Base-by-base conservation (phyloP, 2,329 filamentous ascomycete genomes). In the Mycocentrospora acerina region DNA sequence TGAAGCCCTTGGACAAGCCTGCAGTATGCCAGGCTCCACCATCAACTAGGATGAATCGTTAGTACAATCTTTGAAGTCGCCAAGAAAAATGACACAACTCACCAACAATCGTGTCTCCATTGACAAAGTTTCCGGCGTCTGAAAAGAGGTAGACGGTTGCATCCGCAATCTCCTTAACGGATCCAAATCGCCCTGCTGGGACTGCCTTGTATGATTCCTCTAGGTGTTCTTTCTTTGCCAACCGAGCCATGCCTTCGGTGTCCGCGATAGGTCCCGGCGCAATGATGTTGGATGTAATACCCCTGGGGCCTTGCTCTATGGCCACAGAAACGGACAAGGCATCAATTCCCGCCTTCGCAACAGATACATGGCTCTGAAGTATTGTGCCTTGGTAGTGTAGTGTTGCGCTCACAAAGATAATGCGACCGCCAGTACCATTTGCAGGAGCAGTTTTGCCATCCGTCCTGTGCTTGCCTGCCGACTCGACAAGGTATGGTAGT, bases 281-380 rank as follows among this genome's bases (percentile, higher is more conserved):
- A 52, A 98, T 86, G 38, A 93, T 82, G 62, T 98, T 98, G 38
- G 85, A 88, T 1, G 87, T 90, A 22, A 97, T 72, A 11, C 93
- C 93, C 29, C 81, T 79, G 0, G 93, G 93, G 0, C 91, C 91
- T 62, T 93, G 93, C 68, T 98, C 93, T 37, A 98, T 80, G 2
- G 89, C 83, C 0, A 94, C 81, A 4, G 82, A 85, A 37, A 83
- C 79, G 42, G 87, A 85, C 59, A 98, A 79, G 2, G 89, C 84
- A 68, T 98, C 91, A 9, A 98, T 82, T 12, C 85, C 88, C 0
- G 91, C 87, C 71, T 98, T 98, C 40, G 93, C 91, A 1, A 90
- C 90, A 2, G 84, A 78, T n/a, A 91, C 90, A 68, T 97, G 91
- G 2, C 86, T 80, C 67, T 97, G 93, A 52, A 95, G 74, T 0